A percentile compares a stretch with the other conserved stretches of the same genome.
Evolutionary conservation across 306 rosid genomes (phyloP).

Genomic region (Amphicarpaea edgeworthii): DNA sequence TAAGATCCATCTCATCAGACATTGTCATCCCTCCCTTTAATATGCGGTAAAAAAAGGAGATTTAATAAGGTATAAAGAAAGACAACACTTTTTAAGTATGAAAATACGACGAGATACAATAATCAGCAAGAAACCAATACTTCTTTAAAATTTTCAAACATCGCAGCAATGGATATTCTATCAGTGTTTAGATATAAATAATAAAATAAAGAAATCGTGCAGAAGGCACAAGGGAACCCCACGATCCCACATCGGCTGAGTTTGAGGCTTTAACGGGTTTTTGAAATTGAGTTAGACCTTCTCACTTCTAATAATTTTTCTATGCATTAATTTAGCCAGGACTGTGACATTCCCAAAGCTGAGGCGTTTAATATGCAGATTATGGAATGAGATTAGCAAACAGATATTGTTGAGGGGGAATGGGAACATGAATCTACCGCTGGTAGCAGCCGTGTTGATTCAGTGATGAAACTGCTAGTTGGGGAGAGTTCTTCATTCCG

Average conservation of each 20-base stretch:
- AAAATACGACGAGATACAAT: constrained; percentile 11
- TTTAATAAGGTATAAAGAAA: constrained; percentile 31
- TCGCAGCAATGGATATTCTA: not conserved
- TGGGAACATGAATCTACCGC: constrained; percentile 50
- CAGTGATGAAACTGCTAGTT: constrained; percentile 72
- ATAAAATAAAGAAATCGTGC: constrained; percentile 12
- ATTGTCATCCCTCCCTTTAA: constrained; percentile 86
- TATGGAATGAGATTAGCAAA: constrained; percentile 34
- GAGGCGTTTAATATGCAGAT: constrained; percentile 37
- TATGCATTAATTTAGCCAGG: constrained; percentile 23
- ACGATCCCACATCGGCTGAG: not conserved
- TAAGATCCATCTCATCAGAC: constrained; percentile 96
- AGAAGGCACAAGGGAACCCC: not conserved
- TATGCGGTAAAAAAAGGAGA: constrained; percentile 39
- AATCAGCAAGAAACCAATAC: constrained; percentile 10
- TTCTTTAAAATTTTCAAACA: constrained; percentile 15
- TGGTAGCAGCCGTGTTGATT: constrained; percentile 67
- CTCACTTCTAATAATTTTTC: constrained; percentile 2
- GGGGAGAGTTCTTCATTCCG: constrained; percentile 86
- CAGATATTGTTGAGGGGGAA: constrained; percentile 24
- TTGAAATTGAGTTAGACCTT: not conserved
- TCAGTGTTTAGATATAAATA: not conserved
- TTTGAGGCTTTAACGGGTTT: not conserved
- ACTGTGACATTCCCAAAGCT: constrained; percentile 18
- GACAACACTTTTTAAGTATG: constrained; percentile 5